Percentiles rank a stretch among this genome's conserved stretches.
phyloP scores from a whole-genome alignment of 2,329 filamentous ascomycete genomes.

The Penicillium sp. region DNA sequence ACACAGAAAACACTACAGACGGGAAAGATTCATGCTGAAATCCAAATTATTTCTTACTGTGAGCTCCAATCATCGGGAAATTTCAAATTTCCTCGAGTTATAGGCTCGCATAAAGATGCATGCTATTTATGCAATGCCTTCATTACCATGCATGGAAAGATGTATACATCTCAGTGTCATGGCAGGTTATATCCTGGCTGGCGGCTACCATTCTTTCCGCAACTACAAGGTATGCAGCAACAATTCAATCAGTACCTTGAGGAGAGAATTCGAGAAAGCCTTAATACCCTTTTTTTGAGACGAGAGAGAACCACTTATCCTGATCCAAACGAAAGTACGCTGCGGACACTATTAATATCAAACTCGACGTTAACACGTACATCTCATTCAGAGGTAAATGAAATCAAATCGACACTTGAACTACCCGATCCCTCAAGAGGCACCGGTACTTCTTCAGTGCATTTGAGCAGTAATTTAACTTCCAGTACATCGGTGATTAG shows the following conservation, averaged over 20 bases:
- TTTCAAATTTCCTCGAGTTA: constrained; percentile 14
- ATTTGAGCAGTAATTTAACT: not conserved
- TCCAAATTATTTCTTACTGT: constrained; percentile 22
- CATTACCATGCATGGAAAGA: constrained; percentile 16
- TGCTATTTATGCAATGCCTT: constrained; percentile 23
- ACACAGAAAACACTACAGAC: constrained; percentile 5
- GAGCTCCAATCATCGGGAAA: constrained; percentile 15
- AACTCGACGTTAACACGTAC: constrained; percentile 11
- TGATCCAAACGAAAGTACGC: constrained; percentile 19
- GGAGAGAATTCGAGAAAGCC: constrained; percentile 8
- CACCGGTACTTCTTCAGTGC: no score
- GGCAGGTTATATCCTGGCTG: constrained; percentile 15
- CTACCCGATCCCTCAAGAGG: no score
- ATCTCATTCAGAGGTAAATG: no score
- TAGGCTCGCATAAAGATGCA: constrained; percentile 25
- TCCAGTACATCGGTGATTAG: not conserved
- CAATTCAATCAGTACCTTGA: constrained; percentile 13
- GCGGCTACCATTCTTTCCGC: constrained; percentile 15
- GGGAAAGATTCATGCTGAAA: constrained; percentile 19
- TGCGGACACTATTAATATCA: constrained; percentile 17
- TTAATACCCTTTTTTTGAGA: constrained; percentile 6
- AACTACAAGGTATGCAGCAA: constrained; percentile 11
- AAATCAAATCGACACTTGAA: no score
- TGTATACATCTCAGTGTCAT: constrained; percentile 19
- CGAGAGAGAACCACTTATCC: constrained; percentile 14